Base-by-base conservation (phyloP, 1,284 basidiomycete genomes). In the Moesziomyces sp. region DNA sequence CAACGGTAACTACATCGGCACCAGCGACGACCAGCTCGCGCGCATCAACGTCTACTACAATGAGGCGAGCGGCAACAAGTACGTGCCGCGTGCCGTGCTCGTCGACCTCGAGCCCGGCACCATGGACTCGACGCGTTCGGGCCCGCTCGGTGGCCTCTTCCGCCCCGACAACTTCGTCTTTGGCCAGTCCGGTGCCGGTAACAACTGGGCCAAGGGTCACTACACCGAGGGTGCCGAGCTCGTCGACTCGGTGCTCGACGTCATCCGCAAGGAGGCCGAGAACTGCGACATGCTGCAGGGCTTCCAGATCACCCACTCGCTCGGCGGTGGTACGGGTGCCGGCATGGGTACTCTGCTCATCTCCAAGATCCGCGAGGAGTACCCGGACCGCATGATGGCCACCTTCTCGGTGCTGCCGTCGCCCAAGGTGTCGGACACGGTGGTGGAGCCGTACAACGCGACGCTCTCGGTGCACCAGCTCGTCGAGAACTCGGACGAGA, bases 401-500 rank as follows among this genome's bases (percentile, higher is more conserved):
- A 97, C 95, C 0, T 98, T 93, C 84, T 96, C 93, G 0, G 88
- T 97, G 63, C 86, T 97, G 21, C 95, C 95, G 2, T 93, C 93
- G 38, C 94, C 95, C 3, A 94, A 93, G 85, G 93, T 97, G 7
- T 96, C 94, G 0, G 95, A 97, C 85, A 97, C 95, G 1, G 91
- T 97, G 57, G 93, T 97, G 40, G 95, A 97, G 89, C 92, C 92
- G 0, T 97, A 97, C 86, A 97, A 97, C 84, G 90, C 93, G 3
- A 88, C 94, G 52, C 88, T 98, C 14, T 93, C 94, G 1, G 87
- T 93, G 51, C 92, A 97, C 85, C 94, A 96, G 86, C 89, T 97
- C 21, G 89, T 96, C 16, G 94, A 97, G 66, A 84, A 92, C 85
- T 90, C 91, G 58, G 95, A 97, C 85, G 86, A 96, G 68, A 92